These are phyloP conservation scores for Paecilomyces sp. DNA, from an alignment of 2,329 filamentous ascomycete species.

Conservation along the genomic window DNA sequence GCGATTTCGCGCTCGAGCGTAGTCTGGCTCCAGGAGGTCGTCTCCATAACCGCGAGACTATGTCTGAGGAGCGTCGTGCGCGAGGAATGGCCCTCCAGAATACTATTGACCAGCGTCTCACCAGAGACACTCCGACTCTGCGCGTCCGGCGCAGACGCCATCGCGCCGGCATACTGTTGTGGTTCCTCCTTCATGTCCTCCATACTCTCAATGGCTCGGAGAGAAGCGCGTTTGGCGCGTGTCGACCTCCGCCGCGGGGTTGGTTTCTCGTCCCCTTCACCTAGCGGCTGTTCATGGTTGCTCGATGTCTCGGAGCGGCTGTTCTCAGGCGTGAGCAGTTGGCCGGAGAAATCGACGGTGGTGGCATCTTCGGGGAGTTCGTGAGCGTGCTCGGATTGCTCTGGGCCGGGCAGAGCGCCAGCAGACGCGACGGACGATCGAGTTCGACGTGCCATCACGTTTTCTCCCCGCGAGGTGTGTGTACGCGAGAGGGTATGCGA, in stretches of 20 bases:
- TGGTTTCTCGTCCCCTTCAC: slow-evolving; percentile 21
- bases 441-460: slow-evolving; percentile 21
- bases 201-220: slow-evolving; percentile 22
- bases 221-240: slow-evolving; percentile 34
- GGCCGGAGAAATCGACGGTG: slow-evolving; percentile 28
- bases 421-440: slow-evolving; percentile 22
- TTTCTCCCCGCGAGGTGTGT: background rate
- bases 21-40: slow-evolving; percentile 19
- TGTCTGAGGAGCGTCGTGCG: slow-evolving; percentile 30
- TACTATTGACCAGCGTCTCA: slow-evolving; percentile 35
- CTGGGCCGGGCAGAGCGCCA: slow-evolving; percentile 17
- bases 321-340: slow-evolving; percentile 36
- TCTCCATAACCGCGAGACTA: slow-evolving; percentile 36
- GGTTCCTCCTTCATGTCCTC: slow-evolving; percentile 15
- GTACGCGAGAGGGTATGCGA: background rate
- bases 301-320: slow-evolving; percentile 38
- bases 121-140: slow-evolving; percentile 19
- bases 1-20: slow-evolving; percentile 29
- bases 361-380: slow-evolving; percentile 22
- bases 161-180: slow-evolving; percentile 8
- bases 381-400: slow-evolving; percentile 12
- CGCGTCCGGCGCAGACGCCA: slow-evolving; percentile 14
- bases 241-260: slow-evolving; percentile 25
- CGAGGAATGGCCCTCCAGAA: slow-evolving; percentile 25
- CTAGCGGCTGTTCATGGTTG: slow-evolving; percentile 28